phyloP scores from a whole-genome alignment of 2,329 filamentous ascomycete species.

The Ascosphaera apis region DNA sequence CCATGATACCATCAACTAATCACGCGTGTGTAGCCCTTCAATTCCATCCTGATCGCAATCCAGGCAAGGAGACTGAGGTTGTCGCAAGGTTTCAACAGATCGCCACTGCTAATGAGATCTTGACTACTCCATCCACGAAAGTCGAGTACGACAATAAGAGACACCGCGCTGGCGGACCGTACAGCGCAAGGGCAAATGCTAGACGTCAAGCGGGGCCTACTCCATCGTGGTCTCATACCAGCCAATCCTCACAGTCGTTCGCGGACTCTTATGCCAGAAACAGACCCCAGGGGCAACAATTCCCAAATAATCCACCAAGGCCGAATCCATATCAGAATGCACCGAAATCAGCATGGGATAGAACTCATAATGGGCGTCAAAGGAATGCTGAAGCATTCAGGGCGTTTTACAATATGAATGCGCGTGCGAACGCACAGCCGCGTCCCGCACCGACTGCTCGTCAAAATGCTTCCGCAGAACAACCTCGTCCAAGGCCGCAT shows the following conservation, averaged over 20 bases:
- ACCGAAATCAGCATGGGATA: conserved; percentile 11
- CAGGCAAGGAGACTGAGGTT: conserved; percentile 55
- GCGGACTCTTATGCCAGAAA: conserved; percentile 14
- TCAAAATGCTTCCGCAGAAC: not conserved
- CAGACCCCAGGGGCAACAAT: conserved; percentile 4
- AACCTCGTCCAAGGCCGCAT: conserved; percentile 10
- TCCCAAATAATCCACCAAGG: not conserved
- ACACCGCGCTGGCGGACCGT: conserved; percentile 21
- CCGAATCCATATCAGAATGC: conserved; percentile 9
- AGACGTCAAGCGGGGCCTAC: conserved; percentile 2
- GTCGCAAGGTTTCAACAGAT: conserved; percentile 70
- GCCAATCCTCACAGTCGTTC: conserved; percentile 13
- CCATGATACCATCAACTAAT: not conserved
- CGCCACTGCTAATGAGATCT: conserved; percentile 62
- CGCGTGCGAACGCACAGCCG: conserved; percentile 1
- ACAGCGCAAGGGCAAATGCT: conserved; percentile 7
- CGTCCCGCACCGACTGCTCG: not conserved
- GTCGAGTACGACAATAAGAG: conserved; percentile 40
- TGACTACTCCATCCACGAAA: conserved; percentile 35
- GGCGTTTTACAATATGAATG: conserved; percentile 23
- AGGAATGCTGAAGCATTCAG: conserved; percentile 22
- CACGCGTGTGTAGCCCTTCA: conserved; percentile 38
- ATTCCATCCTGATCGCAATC: conserved; percentile 77
- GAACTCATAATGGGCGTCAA: conserved; percentile 16
- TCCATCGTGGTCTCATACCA: conserved; percentile 1